Conservation (phyloP, 1,284 basidiomycete genomes). For the Fomitopsis betulina region DNA sequence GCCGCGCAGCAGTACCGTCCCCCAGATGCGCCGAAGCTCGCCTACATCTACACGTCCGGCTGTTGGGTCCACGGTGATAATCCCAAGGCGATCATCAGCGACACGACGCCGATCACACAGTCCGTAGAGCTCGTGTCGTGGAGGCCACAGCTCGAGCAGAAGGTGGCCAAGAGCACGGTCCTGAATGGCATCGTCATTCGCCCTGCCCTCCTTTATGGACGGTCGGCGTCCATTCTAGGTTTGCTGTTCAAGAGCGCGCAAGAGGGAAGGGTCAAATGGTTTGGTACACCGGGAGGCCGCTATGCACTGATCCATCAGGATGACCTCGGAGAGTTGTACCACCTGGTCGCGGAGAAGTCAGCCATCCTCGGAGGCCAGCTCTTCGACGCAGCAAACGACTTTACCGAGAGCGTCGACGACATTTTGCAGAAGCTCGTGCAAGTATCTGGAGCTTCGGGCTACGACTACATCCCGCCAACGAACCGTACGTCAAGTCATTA, state of each 20-base stretch:
- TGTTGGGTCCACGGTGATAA: slow-evolving; percentile 44
- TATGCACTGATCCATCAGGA: slow-evolving; percentile 43
- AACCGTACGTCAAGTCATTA: slow-evolving; percentile 30
- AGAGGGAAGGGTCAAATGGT: slow-evolving; percentile 34
- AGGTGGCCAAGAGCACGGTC: slow-evolving; percentile 25
- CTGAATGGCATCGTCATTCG: slow-evolving; percentile 50
- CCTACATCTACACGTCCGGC: slow-evolving; percentile 48
- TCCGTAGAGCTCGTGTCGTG: slow-evolving; percentile 31
- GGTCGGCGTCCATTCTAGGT: slow-evolving; percentile 36
- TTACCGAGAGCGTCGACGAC: slow-evolving; percentile 41
- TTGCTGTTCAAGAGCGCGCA: slow-evolving; percentile 34
- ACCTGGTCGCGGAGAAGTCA: slow-evolving; percentile 39
- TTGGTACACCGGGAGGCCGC: slow-evolving; percentile 37
- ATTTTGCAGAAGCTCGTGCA: slow-evolving; percentile 38
- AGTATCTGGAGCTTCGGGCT: slow-evolving; percentile 35
- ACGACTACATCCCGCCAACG: slow-evolving; percentile 28
- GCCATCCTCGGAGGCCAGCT: slow-evolving; percentile 35
- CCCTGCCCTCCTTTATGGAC: slow-evolving; percentile 44
- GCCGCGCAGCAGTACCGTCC: slow-evolving; percentile 28
- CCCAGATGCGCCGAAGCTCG: slow-evolving; percentile 33
- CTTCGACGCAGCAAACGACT: slow-evolving; percentile 42
- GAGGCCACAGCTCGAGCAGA: slow-evolving; percentile 34
- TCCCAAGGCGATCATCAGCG: slow-evolving; percentile 29
- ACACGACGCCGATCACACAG: slow-evolving; percentile 30
- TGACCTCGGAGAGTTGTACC: slow-evolving; percentile 46